These are phyloP conservation scores for Cyclotella choctawhatcheeana DNA, from an alignment of 108 stramenopile genomes.

Conservation along the genomic window DNA sequence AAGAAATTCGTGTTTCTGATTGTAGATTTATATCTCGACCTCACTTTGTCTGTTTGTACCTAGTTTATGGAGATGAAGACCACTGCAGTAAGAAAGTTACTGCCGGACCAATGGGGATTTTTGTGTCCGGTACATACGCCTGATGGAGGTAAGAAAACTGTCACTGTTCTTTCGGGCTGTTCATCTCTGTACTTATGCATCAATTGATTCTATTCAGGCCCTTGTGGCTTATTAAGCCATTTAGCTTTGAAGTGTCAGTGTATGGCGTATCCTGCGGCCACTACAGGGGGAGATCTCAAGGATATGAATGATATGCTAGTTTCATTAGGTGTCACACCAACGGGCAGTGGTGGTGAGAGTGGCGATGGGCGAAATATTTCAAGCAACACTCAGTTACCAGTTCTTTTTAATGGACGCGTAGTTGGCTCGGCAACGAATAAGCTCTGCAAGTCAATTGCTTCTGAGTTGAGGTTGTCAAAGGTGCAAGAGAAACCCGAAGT, in stretches of 20 bases:
- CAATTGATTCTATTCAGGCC: too few species aligned
- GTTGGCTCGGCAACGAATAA: constrained; percentile 66
- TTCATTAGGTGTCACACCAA: constrained; percentile 69
- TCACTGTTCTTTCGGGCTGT: too few species aligned
- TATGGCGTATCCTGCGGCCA: constrained; percentile 68
- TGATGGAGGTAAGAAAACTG: constrained; percentile 84
- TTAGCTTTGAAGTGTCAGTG: constrained; percentile 80
- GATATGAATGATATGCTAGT: constrained; percentile 74
- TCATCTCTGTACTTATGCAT: too few species aligned
- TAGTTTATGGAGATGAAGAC: constrained; percentile 97
- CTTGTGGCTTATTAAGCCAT: constrained; percentile 98
- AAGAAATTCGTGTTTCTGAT: constrained; percentile 51
- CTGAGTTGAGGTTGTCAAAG: constrained; percentile 74
- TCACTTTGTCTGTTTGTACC: background rate
- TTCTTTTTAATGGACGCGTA: constrained; percentile 82
- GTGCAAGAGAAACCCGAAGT: constrained; percentile 62
- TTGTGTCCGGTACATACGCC: constrained; percentile 99
- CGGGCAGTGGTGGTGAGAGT: constrained; percentile 65
- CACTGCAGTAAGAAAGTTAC: constrained; percentile 96
- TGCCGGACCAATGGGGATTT: constrained; percentile 99
- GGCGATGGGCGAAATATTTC: constrained; percentile 71
- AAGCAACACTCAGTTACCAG: constrained; percentile 62
- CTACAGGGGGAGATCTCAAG: constrained; percentile 47
- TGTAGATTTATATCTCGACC: too few species aligned
- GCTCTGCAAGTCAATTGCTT: constrained; percentile 72